Conservation (phyloP, 129 eudicot species). For the Artemisia tridentata region DNA sequence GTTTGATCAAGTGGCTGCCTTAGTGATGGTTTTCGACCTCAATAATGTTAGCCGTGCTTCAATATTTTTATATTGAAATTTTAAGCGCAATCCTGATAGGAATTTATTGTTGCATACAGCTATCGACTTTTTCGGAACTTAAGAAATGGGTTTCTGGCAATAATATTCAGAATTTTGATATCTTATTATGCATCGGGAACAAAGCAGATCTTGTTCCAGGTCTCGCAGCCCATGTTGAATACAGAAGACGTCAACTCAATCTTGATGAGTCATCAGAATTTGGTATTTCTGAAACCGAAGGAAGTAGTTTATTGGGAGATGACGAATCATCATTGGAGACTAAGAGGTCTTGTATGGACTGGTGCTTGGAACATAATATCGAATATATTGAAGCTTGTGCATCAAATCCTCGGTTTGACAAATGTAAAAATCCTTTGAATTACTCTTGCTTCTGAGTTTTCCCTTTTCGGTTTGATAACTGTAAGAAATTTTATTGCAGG, state of each 20-base stretch:
- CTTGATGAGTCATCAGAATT: slow-evolving; percentile 48
- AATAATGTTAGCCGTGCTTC: slow-evolving; percentile 54
- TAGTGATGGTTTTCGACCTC: slow-evolving; percentile 91
- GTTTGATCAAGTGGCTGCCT: slow-evolving; percentile 55
- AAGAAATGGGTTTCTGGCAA: slow-evolving; percentile 74
- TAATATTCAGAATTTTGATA: slow-evolving; percentile 64
- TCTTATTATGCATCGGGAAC: slow-evolving; percentile 87
- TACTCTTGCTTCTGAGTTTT: neutral
- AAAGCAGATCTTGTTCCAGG: slow-evolving; percentile 94
- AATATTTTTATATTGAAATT: slow-evolving; percentile 4
- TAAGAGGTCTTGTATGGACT: slow-evolving; percentile 64
- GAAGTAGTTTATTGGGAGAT: slow-evolving; percentile 70
- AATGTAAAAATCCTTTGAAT: slow-evolving; percentile 47
- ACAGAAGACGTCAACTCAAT: slow-evolving; percentile 58
- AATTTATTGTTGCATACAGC: slow-evolving; percentile 38
- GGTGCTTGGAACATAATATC: slow-evolving; percentile 86
- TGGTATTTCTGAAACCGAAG: slow-evolving; percentile 88
- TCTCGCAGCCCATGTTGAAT: slow-evolving; percentile 82
- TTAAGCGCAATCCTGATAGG: slow-evolving; percentile 9
- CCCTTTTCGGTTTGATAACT: neutral
- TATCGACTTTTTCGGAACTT: slow-evolving; percentile 60
- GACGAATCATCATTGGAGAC: slow-evolving; percentile 51
- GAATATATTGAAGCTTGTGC: slow-evolving; percentile 96
- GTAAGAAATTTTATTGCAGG: slow-evolving; percentile 43
- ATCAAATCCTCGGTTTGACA: slow-evolving; percentile 81